Base-by-base conservation (phyloP, 345 rosid species). In the Citrus mangshanensis region DNA sequence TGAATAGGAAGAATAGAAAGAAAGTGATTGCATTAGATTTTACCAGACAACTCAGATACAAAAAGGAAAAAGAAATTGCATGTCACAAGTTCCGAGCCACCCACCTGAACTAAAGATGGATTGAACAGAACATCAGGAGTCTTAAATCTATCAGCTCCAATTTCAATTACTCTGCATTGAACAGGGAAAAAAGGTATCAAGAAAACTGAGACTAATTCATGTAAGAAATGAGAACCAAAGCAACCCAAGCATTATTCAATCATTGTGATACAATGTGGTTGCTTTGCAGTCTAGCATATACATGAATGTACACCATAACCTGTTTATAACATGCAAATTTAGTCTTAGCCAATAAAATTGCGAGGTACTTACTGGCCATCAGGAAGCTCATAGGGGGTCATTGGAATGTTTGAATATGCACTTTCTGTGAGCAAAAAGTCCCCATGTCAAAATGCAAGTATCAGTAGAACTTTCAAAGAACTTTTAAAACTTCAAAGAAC, bases 351-450 rank as follows among this genome's bases (percentile, higher is more conserved):
- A 54, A 67, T 60, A 56, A 82, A 30, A 49, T 40, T 72, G 68
- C 38, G 73, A 68, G 79, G 77, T 51, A 84, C 98, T 93, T 87
- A 94, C 99, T 92, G 99, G 91, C 99, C 99, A 90, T 97, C 99
- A 74, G 99, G 99, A 84, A 97, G 97, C 89, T 97, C 99, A 68
- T 97, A 97, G 9, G 98, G 89, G 68, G 99, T 97, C 89, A 90
- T 97, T 35, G 98, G 99, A 83, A 97, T 94, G 87, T 97, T 97
- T 77, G 99, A 89, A 80, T 97, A 97, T 49, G 95, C 85, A 76
- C 81, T 88, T 82, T 94, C 99, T 97, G 91, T 82, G 66, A 78
- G 69, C 27, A 77, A 77, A 72, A 70, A 54, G 9, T 34, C 73
- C 12, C 12, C 51, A 78, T 49, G 77, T 82, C 73, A 81, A 79